These are phyloP conservation scores for Sporothrix luriei DNA, from an alignment of 2,329 filamentous ascomycete genomes.

Conservation along the genomic window DNA sequence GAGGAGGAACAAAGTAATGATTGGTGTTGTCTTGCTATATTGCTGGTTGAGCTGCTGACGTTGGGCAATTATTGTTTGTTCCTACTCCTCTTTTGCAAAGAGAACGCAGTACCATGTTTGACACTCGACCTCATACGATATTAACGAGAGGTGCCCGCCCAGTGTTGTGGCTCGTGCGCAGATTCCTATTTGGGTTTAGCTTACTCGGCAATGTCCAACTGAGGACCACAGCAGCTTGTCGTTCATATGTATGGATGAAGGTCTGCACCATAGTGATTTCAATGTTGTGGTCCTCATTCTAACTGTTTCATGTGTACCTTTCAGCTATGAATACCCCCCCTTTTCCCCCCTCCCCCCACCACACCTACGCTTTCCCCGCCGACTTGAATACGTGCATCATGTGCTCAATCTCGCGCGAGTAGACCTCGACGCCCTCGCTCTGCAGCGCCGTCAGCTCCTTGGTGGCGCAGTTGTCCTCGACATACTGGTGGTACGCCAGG, in stretches of 20 bases:
- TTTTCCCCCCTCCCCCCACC: too few relatives aligned
- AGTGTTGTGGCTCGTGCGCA: neutral
- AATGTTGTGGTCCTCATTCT: too few relatives aligned
- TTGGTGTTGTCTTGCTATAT: neutral
- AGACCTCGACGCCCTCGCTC: constrained; percentile 12
- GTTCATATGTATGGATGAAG: too few relatives aligned
- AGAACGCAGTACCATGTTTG: too few relatives aligned
- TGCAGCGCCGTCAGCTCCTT: constrained; percentile 17
- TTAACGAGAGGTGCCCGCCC: too few relatives aligned
- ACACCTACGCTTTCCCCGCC: constrained; percentile 8
- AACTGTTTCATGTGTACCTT: too few relatives aligned
- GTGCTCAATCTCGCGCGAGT: constrained; percentile 19
- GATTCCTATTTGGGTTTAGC: constrained; percentile 16
- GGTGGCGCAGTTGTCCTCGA: neutral
- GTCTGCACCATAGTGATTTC: too few relatives aligned
- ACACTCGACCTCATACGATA: too few relatives aligned
- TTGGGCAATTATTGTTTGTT: too few relatives aligned
- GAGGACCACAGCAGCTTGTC: too few relatives aligned
- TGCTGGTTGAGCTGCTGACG: neutral
- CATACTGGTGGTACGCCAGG: neutral
- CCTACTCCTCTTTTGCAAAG: too few relatives aligned
- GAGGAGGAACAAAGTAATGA: neutral
- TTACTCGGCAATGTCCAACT: neutral
- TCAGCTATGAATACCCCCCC: too few relatives aligned
- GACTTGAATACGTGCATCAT: constrained; percentile 27